These are phyloP conservation scores for Amphirosellinia nigrospora DNA, from an alignment of 495 filamentous ascomycete genomes.

Conservation along the genomic window DNA sequence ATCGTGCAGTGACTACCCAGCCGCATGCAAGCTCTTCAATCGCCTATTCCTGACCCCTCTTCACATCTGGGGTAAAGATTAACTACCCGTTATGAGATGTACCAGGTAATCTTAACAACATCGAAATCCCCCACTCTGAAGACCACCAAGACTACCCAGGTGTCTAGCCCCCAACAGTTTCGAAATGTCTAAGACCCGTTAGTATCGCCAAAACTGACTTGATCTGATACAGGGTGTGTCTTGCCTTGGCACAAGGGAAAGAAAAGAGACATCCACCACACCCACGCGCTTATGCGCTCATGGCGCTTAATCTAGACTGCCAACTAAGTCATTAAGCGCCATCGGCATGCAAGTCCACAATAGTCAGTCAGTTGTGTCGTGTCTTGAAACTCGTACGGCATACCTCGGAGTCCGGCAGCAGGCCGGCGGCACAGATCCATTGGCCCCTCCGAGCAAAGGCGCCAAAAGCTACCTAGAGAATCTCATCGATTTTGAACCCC, in stretches of 20 bases:
- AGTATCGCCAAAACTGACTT: not conserved
- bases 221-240: conserved; percentile 12
- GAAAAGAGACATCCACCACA: not conserved
- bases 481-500: too few relatives aligned
- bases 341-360: not conserved
- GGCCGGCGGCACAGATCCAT: not conserved
- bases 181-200: not conserved
- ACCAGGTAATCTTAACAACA: not conserved
- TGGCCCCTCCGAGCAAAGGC: not conserved
- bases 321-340: conserved; percentile 14
- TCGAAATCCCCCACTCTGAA: not conserved
- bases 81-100: not conserved
- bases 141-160: not conserved
- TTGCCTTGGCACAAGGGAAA: not conserved
- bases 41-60: not conserved
- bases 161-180: not conserved
- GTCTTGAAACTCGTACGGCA: not conserved
- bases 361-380: not conserved
- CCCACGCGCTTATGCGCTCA: conserved; percentile 17
- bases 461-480: too few relatives aligned
- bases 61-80: not conserved
- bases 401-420: conserved; percentile 18
- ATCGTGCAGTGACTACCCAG: not conserved
- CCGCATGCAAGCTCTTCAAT: not conserved
- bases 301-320: conserved; percentile 17